Percentiles rank a stretch among this genome's conserved stretches.
phyloP scores from a whole-genome alignment of 805 yeast species.

The Schwanniomyces polymorphus region DNA sequence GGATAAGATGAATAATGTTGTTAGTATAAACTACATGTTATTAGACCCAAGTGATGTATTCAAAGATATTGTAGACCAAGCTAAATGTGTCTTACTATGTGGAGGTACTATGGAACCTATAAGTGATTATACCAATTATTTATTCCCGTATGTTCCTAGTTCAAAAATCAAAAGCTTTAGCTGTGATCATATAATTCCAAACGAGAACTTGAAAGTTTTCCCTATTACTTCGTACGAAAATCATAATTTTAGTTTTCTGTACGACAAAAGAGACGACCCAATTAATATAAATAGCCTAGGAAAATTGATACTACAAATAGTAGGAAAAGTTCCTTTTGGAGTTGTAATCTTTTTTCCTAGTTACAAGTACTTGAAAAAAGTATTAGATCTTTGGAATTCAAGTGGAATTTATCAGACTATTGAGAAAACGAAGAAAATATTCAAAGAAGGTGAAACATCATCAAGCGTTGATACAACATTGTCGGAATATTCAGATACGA shows the following conservation, averaged over 20 bases:
- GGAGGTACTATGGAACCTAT: conserved; percentile 97
- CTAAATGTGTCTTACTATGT: conserved; percentile 73
- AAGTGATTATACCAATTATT: conserved; percentile 61
- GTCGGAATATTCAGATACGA: conserved; percentile 47
- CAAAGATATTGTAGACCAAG: conserved; percentile 59
- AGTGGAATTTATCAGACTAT: conserved; percentile 28
- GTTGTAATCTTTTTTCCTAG: conserved; percentile 84
- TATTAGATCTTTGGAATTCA: conserved; percentile 53
- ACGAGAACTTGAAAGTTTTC: conserved; percentile 61
- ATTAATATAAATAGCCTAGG: conserved; percentile 54
- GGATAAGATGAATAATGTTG: conserved; percentile 34
- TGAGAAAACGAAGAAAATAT: conserved; percentile 45
- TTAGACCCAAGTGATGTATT: conserved; percentile 78
- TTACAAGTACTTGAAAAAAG: conserved; percentile 64
- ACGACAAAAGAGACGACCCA: conserved; percentile 53
- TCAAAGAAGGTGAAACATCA: conserved; percentile 53
- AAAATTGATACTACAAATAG: conserved; percentile 40
- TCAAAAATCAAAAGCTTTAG: conserved; percentile 52
- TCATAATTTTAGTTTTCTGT: conserved; percentile 62
- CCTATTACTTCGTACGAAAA: conserved; percentile 36
- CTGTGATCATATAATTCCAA: conserved; percentile 85
- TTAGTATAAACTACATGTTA: conserved; percentile 63
- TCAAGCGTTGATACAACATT: conserved; percentile 47
- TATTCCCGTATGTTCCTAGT: conserved; percentile 55
- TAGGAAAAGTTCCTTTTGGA: conserved; percentile 62